Evolutionary conservation across 2,329 filamentous ascomycete genomes (phyloP), one percentile per base, ranked within the genome.

Genomic region (Paraphaeosphaeria sporulosa): DNA sequence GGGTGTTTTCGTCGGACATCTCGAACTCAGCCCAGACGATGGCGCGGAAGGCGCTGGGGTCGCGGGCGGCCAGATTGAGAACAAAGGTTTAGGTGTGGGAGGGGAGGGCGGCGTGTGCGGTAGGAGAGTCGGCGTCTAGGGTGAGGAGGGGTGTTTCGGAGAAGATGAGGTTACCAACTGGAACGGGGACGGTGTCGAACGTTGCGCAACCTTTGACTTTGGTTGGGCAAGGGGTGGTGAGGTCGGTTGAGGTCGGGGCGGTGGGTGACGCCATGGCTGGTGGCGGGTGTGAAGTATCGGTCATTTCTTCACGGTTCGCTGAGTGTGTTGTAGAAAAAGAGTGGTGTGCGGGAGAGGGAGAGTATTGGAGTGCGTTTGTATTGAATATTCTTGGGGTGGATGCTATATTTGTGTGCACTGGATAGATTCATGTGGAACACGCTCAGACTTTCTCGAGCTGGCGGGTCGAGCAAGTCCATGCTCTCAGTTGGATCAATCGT

Each of bases 81-180:
- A 58, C 25, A 15, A 57, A 17, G n/a, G 34, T n/a, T 25, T 56
- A 12, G 40, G 51, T 38, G 19, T 50, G 53, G 5, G 4, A 3
- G 25, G 50, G 3, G 17, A 55, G 58, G 25, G 25, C 25, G n/a
- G 13, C 87, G 5, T 60, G 63, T 5, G 53, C 27, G 7, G 17
- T 44, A 4, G 51, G 57, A 59, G 56, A 47, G 19, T 32, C 13
- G 30, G 60, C 66, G 60, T 44, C 53, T 55, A 50, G 49, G 49
- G 63, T 61, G 59, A 48, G 47, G 60, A 62, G 8, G 52, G 59
- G 12, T 53, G 71, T 43, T 64, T 50, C 51, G 40, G 40, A 44
- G 23, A 54, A 17, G 51, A 54, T 19, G 27, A 54, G 40, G 25
- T 3, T 46, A 6, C 51, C 32, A n/a, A 17, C n/a, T 17, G 51